A percentile compares a stretch with the other conserved stretches of the same genome.
Conservation (phyloP, 345 rosid genomes). For the Rhodamnia argentea region DNA sequence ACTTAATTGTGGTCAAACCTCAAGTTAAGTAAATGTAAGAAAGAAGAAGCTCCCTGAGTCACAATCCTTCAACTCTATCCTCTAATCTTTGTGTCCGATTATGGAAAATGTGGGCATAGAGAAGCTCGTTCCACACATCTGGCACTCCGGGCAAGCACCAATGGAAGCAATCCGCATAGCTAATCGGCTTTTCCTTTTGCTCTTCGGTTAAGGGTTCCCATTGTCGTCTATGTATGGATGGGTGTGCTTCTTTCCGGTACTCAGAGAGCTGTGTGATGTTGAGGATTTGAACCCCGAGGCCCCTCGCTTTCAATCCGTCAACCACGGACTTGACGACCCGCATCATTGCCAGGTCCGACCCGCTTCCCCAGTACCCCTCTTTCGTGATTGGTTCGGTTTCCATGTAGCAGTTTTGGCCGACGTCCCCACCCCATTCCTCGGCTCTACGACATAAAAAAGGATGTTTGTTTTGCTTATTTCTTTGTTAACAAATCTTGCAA, state of each 20-base stretch:
- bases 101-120: slow-evolving; percentile 41
- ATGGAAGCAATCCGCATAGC: slow-evolving; percentile 78
- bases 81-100: not conserved
- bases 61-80: not conserved
- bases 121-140: slow-evolving; percentile 87
- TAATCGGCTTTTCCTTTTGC: slow-evolving; percentile 38
- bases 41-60: not conserved
- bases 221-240: slow-evolving; percentile 55
- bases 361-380: slow-evolving; percentile 46
- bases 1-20: not conserved
- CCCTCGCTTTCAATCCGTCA: slow-evolving; percentile 28
- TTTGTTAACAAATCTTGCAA: not conserved
- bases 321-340: slow-evolving; percentile 29
- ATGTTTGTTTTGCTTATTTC: not conserved
- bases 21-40: not conserved
- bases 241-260: slow-evolving; percentile 80
- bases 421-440: slow-evolving; percentile 62
- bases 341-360: slow-evolving; percentile 49
- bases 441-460: slow-evolving; percentile 26
- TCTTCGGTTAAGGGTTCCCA: slow-evolving; percentile 53
- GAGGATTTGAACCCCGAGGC: slow-evolving; percentile 41
- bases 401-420: slow-evolving; percentile 39
- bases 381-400: slow-evolving; percentile 37
- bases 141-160: slow-evolving; percentile 97
- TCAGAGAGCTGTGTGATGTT: slow-evolving; percentile 73